Percentiles rank a stretch among this genome's conserved stretches.
Evolutionary conservation across 495 filamentous ascomycete species (phyloP).

Genomic region (Apiosordaria backusii): DNA sequence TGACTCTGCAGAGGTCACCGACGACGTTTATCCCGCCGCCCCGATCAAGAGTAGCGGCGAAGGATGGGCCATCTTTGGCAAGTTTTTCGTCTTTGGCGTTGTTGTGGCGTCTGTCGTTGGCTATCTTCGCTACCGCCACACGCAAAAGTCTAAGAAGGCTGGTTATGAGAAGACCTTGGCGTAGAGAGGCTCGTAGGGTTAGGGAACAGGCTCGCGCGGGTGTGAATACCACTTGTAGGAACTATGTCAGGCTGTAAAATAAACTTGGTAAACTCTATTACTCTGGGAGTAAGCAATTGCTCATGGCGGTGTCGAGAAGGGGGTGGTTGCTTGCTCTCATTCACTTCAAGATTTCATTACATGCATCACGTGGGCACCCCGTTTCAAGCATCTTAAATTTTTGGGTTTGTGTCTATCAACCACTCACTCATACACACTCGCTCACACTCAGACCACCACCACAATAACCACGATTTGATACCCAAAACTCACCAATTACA

Average conservation of each 20-base stretch:
- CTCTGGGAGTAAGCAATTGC: not conserved
- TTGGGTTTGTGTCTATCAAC: slow-evolving; percentile 2
- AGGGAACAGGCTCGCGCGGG: not conserved
- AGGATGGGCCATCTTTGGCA: slow-evolving; percentile 34
- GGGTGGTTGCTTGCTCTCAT: not conserved
- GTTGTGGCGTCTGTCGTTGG: slow-evolving; percentile 36
- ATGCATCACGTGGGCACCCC: slow-evolving; percentile 20
- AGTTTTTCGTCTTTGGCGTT: slow-evolving; percentile 39
- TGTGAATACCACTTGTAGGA: not conserved
- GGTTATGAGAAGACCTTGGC: slow-evolving; percentile 17
- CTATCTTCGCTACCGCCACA: slow-evolving; percentile 14
- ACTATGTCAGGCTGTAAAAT: not conserved
- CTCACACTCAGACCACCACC: not conserved
- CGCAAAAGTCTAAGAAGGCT: slow-evolving; percentile 7
- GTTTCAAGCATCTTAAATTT: slow-evolving; percentile 21
- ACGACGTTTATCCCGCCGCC: slow-evolving; percentile 9
- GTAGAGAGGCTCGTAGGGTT: not conserved
- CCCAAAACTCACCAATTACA: not conserved
- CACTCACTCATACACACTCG: not conserved
- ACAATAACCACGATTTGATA: slow-evolving; percentile 7
- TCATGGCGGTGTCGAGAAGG: not conserved
- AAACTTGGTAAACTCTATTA: not conserved
- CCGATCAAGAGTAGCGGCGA: slow-evolving; percentile 19
- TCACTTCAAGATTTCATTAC: slow-evolving; percentile 3
- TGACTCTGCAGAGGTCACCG: slow-evolving; percentile 10